Base-by-base conservation (phyloP, 129 eudicot species). In the Chrysanthemum lavandulifolium region DNA sequence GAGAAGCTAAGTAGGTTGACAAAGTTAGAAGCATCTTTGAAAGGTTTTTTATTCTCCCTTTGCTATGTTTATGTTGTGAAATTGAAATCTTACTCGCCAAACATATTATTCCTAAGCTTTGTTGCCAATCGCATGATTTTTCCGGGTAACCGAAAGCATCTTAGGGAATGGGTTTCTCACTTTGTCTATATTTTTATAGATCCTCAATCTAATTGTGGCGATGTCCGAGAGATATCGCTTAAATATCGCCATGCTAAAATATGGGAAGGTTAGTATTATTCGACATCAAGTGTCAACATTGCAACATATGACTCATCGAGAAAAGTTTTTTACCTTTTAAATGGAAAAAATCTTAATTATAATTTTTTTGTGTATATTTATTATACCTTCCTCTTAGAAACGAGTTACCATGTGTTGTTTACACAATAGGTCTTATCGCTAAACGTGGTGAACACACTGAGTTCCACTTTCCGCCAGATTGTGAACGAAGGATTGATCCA, bases 31-130 rank as follows among this genome's bases (percentile, higher is more conserved):
- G 9, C 3, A 55, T 55, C 60, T 55, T 55, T 55, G 60, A 55
- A 15, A 55, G 60, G 60, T n/a, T 55, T 55, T 55, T n/a, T 55
- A 15, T 15, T 55, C 60, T 55, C 60, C 60, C 25, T n/a, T 55
- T 55, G 45, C 45, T 36, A 10, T 36, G 45, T 33, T 27, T 27
- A 27, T 2, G 58, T 53, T 13, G 7, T 53, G 58, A 53, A 13
- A 2, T 53, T 53, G 14, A 4, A 53, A 53, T 53, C 7, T 13
- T n/a, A 54, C 10, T n/a, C 59, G 10, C 59, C 18, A 13, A 12
- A 52, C 57, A 52, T 52, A 12, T 52, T 52, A 52, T 52, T 52
- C 43, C 15, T 52, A 52, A 52, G 57, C 18, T 51, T 13, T 55
- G 60, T 55, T 55, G n/a, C 60, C 60, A 55, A 55, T 25, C n/a